These are phyloP conservation scores for Ceratocystis eucalypticola DNA, from an alignment of 2,329 filamentous ascomycete genomes.

Conservation along the genomic window DNA sequence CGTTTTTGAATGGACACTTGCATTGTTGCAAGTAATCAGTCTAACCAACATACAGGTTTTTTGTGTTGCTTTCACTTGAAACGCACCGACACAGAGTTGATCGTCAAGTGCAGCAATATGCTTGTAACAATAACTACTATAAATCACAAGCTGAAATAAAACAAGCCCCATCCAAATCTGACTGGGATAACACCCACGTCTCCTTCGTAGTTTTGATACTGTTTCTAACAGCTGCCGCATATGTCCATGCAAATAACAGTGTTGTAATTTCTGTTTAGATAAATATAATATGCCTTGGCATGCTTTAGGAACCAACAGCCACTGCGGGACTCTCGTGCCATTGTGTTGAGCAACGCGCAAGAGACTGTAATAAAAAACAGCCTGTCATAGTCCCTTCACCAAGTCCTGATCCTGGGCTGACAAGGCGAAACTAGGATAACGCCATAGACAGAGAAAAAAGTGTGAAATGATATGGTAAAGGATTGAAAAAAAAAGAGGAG, in stretches of 20 bases:
- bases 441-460: not conserved
- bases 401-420: not conserved
- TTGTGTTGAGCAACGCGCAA: not conserved
- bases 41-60: not conserved
- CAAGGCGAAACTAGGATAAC: not conserved
- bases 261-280: not conserved
- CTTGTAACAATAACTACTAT: not conserved
- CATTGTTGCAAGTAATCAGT: not conserved
- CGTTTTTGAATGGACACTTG: not conserved
- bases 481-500: not conserved
- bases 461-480: not conserved
- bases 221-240: not conserved
- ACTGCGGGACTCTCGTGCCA: not conserved
- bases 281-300: not conserved
- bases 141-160: not conserved
- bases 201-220: not conserved
- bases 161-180: not conserved
- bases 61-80: not conserved
- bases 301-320: not conserved
- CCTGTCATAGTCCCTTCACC: not conserved
- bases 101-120: not conserved
- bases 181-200: not conserved
- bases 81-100: not conserved
- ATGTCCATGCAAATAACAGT: not conserved
- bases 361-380: not conserved